These are phyloP conservation scores for Leishmania lainsoni DNA, from an alignment of 208 protist genomes.

Conservation along the genomic window DNA sequence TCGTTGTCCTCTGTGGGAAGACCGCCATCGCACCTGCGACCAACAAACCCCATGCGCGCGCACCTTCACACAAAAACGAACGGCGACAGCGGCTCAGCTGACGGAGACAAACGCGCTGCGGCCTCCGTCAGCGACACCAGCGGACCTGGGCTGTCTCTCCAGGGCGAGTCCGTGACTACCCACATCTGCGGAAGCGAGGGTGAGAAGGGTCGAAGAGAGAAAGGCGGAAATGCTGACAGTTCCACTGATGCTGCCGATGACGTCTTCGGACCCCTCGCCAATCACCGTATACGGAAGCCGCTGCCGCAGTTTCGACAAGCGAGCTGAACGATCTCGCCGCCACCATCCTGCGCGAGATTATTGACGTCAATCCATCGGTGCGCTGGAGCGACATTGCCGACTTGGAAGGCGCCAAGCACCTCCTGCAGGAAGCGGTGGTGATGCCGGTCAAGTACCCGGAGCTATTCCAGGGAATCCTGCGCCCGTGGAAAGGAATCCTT, in stretches of 20 bases:
- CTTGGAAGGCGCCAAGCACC: conserved; percentile 90
- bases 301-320: conserved; percentile 74
- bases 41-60: conserved; percentile 24
- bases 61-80: conserved; percentile 12
- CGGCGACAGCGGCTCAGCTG: background rate
- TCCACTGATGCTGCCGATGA: conserved; percentile 39
- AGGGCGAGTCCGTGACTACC: conserved; percentile 19
- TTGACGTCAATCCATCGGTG: conserved; percentile 89
- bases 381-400: conserved; percentile 92
- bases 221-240: background rate
- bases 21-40: conserved; percentile 15
- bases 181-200: background rate
- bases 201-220: background rate
- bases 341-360: conserved; percentile 84
- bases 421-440: conserved; percentile 94
- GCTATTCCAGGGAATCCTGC: conserved; percentile 91
- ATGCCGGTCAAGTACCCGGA: conserved; percentile 92
- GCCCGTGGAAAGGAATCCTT: conserved; percentile 97
- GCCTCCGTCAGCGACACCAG: background rate
- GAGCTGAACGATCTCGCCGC: conserved; percentile 82
- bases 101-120: background rate
- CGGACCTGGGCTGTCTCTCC: conserved; percentile 3
- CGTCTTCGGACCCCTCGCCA: conserved; percentile 29
- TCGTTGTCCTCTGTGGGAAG: conserved; percentile 8
- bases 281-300: conserved; percentile 63